Evolutionary conservation across 2,329 filamentous ascomycete genomes (phyloP).

Genomic region (Zasmidium angulare): DNA sequence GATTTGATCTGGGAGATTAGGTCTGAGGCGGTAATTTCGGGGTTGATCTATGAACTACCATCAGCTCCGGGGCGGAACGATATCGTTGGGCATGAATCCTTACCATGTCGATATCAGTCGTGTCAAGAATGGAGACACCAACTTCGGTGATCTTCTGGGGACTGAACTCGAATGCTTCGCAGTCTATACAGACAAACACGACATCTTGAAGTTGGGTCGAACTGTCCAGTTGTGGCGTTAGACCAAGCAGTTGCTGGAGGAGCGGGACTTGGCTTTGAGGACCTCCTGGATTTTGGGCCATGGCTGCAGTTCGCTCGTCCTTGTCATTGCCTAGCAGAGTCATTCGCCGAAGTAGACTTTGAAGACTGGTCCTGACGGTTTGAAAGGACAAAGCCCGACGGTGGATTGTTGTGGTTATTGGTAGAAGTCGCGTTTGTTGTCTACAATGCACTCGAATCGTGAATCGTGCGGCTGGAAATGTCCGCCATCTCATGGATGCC

Average conservation of each 20-base stretch:
- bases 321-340: no score
- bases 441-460: background rate
- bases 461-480: background rate
- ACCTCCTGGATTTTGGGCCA: background rate
- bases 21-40: constrained; percentile 36
- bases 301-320: background rate
- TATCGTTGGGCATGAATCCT: background rate
- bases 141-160: constrained; percentile 75
- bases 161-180: constrained; percentile 75
- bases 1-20: constrained; percentile 14
- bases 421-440: background rate
- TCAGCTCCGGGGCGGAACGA: background rate
- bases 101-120: constrained; percentile 41
- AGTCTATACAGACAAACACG: constrained; percentile 75
- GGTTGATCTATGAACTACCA: background rate
- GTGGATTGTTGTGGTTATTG: background rate
- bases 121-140: constrained; percentile 79
- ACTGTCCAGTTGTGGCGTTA: background rate
- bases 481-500: background rate
- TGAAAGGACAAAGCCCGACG: background rate
- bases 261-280: background rate
- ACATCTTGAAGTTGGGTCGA: constrained; percentile 39
- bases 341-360: no score
- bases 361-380: no score
- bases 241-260: background rate